Evolutionary conservation across 73 alveolate species (phyloP).

Genomic region (Paramecium pentaurelia): DNA sequence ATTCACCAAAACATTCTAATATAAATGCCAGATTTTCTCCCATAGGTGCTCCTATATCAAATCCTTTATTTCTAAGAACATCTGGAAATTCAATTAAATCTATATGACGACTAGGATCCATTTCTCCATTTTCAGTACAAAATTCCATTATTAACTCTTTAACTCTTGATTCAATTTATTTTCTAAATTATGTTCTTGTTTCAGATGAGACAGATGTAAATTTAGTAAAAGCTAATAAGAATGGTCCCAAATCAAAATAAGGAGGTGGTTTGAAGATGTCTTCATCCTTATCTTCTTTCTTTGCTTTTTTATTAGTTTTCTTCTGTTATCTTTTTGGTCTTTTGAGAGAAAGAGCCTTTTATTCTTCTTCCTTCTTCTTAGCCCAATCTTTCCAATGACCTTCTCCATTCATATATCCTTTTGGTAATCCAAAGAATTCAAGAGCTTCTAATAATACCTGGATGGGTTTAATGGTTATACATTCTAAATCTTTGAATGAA

Average conservation of each 20-base stretch:
- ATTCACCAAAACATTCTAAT: conserved; percentile 93
- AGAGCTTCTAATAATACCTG: conserved; percentile 87
- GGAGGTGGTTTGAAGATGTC: conserved; percentile 90
- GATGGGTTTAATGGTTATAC: conserved; percentile 80
- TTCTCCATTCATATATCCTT: conserved; percentile 92
- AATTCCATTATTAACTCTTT: conserved; percentile 86
- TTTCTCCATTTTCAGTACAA: conserved; percentile 93
- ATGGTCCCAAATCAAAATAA: conserved; percentile 93
- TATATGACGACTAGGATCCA: conserved; percentile 83
- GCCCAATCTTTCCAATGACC: conserved; percentile 99
- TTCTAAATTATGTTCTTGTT: conserved; percentile 84
- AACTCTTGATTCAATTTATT: conserved; percentile 76
- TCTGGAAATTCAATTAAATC: conserved; percentile 74
- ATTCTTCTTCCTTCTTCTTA: conserved; percentile 82
- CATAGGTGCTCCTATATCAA: conserved; percentile 77
- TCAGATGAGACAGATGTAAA: conserved; percentile 87
- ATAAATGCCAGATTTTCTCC: conserved; percentile 89
- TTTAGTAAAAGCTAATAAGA: conserved; percentile 85
- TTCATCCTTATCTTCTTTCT: conserved; percentile 87
- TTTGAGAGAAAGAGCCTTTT: conserved; percentile 40
- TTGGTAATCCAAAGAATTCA: conserved; percentile 95
- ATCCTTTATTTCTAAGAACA: conserved; percentile 80
- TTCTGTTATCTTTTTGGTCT: conserved; percentile 75
- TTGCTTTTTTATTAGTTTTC: conserved; percentile 83
- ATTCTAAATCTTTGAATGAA: conserved; percentile 77